Conservation (phyloP, 495 filamentous ascomycete species). For the Aspergillus nidulans region DNA sequence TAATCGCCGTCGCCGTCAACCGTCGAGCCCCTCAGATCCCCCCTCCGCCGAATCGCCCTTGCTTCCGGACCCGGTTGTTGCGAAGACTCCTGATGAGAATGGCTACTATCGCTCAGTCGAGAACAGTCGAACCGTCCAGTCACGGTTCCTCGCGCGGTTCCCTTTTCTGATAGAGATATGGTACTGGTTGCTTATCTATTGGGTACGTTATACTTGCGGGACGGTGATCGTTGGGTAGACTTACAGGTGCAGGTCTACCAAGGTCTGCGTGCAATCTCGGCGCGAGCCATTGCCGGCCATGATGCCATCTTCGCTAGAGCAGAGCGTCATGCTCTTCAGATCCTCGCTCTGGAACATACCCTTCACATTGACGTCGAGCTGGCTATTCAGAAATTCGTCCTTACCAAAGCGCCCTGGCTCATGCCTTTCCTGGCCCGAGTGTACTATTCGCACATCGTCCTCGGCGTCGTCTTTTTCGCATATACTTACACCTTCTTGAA, state of each 20-base stretch:
- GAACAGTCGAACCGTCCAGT: slow-evolving; percentile 33
- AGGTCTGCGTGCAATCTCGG: slow-evolving; percentile 53
- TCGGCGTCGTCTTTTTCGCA: slow-evolving; percentile 43
- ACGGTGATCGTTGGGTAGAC: background rate
- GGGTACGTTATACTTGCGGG: slow-evolving; percentile 28
- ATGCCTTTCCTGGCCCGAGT: slow-evolving; percentile 50
- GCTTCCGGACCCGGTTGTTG: slow-evolving; percentile 10
- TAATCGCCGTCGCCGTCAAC: too few species aligned
- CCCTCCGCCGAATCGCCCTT: slow-evolving; percentile 15
- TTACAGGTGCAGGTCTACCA: slow-evolving; percentile 47
- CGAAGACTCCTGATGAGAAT: slow-evolving; percentile 1
- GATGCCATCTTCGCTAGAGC: slow-evolving; percentile 40
- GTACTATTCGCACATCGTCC: slow-evolving; percentile 46
- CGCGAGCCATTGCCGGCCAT: slow-evolving; percentile 45
- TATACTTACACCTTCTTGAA: slow-evolving; percentile 57
- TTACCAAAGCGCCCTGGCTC: slow-evolving; percentile 52
- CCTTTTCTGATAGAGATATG: slow-evolving; percentile 57
- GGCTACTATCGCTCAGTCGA: background rate
- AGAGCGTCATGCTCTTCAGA: slow-evolving; percentile 44
- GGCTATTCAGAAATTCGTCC: slow-evolving; percentile 34
- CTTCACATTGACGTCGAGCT: slow-evolving; percentile 50
- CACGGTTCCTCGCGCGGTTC: slow-evolving; percentile 37
- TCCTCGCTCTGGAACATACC: slow-evolving; percentile 49
- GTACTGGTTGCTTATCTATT: slow-evolving; percentile 65
- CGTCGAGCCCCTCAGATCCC: slow-evolving; percentile 1